Percentiles rank a stretch among this genome's conserved stretches.
Conservation (phyloP, 2,329 filamentous ascomycete species). For the Elsinoe arachidis region DNA sequence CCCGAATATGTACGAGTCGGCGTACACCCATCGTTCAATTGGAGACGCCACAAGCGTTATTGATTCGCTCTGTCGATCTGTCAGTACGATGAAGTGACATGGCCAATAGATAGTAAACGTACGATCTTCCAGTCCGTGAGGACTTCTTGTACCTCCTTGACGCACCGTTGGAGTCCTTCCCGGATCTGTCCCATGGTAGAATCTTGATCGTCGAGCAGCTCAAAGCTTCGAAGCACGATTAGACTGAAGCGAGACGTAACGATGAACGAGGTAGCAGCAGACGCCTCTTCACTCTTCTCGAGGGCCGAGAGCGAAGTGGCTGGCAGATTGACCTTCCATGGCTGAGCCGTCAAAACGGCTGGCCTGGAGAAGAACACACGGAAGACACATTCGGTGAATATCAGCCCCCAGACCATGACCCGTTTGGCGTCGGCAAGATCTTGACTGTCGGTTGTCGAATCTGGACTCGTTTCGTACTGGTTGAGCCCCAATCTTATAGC, state of each 20-base stretch:
- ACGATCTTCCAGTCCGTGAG: slow-evolving; percentile 8
- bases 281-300: background rate
- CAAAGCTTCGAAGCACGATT: background rate
- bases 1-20: background rate
- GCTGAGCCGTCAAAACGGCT: slow-evolving; percentile 4
- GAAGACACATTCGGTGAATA: slow-evolving; percentile 4
- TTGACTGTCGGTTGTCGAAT: background rate
- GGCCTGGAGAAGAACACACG: slow-evolving; percentile 2
- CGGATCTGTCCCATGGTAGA: background rate
- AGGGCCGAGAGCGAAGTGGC: background rate
- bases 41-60: background rate
- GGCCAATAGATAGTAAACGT: background rate
- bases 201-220: background rate
- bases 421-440: slow-evolving; percentile 1
- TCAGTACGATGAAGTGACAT: background rate
- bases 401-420: slow-evolving; percentile 9
- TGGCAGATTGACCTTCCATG: slow-evolving; percentile 8
- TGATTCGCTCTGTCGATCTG: background rate
- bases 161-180: background rate
- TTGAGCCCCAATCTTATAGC: background rate
- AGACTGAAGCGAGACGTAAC: background rate
- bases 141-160: background rate
- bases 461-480: background rate
- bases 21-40: background rate
- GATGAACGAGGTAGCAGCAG: background rate